Conservation (phyloP, 768 basidiomycete genomes). For the Tulasnella sp. region DNA sequence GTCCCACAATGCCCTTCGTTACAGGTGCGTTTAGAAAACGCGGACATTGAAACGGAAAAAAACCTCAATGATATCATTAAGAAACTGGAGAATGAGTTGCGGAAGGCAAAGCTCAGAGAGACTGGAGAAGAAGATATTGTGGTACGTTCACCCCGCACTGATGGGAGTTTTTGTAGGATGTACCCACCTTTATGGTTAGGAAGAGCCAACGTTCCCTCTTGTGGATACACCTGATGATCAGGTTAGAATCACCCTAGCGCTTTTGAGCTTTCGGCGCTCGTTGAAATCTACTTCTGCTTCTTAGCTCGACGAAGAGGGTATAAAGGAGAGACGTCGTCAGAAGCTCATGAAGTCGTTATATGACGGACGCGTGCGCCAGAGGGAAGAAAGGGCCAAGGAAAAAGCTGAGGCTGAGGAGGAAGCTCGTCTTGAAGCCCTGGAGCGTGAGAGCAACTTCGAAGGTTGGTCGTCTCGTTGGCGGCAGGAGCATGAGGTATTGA, state of each 20-base stretch:
- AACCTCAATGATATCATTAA: conserved; percentile 72
- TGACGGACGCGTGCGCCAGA: conserved; percentile 74
- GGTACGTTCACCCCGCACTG: conserved; percentile 26
- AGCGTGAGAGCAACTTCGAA: conserved; percentile 54
- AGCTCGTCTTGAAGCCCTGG: conserved; percentile 58
- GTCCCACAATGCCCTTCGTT: not conserved
- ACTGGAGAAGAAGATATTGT: conserved; percentile 53
- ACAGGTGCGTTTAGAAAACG: conserved; percentile 33
- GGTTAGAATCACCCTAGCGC: conserved; percentile 33
- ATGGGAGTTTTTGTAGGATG: not conserved
- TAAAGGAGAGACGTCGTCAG: conserved; percentile 93
- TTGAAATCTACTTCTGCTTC: not conserved
- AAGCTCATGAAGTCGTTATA: conserved; percentile 86
- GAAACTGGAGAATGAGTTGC: conserved; percentile 69
- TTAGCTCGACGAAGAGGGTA: conserved; percentile 75
- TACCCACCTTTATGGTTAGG: conserved; percentile 29
- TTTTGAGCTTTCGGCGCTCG: not conserved
- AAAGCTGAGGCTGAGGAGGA: conserved; percentile 53
- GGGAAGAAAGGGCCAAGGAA: conserved; percentile 81
- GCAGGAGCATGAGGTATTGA: conserved; percentile 63
- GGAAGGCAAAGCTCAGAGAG: conserved; percentile 73
- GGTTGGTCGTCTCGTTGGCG: conserved; percentile 68
- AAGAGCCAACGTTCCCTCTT: conserved; percentile 80
- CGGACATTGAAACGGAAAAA: conserved; percentile 44
- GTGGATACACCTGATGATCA: conserved; percentile 87